Evolutionary conservation across 163 green algal genomes (phyloP).

Genomic region (Botryococcus braunii): DNA sequence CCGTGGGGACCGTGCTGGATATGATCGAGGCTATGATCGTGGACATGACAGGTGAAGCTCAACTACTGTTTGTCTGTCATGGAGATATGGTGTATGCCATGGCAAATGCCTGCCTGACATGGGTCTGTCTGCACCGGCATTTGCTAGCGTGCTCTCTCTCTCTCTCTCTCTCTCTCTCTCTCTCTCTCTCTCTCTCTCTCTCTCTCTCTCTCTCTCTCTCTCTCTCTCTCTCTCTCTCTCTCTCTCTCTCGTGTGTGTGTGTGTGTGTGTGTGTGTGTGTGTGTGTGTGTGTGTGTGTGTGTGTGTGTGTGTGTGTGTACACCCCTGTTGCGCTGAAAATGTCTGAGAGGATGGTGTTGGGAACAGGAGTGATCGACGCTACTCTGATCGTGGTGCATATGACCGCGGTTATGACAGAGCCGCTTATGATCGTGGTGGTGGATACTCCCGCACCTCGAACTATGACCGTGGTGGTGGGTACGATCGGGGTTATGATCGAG

Average conservation of each 20-base stretch:
- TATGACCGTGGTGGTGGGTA: constrained; percentile 3
- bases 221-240: background rate
- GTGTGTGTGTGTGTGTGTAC: background rate
- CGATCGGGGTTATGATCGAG: constrained; percentile 7
- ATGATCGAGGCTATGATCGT: constrained; percentile 8
- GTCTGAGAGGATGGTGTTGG: background rate
- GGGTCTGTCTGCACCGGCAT: no score
- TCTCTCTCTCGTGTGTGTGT: background rate
- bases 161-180: no score
- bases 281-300: constrained; percentile 1
- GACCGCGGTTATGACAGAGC: constrained; percentile 5
- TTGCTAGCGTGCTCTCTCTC: no score
- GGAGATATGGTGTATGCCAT: no score
- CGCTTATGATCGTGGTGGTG: constrained; percentile 1
- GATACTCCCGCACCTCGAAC: no score
- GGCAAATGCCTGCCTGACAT: no score
- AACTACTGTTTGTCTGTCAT: no score
- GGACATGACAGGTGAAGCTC: background rate
- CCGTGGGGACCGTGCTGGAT: no score
- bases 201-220: background rate
- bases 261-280: background rate
- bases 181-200: no score
- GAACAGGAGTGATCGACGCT: background rate
- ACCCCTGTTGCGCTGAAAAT: background rate
- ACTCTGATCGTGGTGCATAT: constrained; percentile 5